Conservation (phyloP, 2,329 filamentous ascomycete species). For the Hypoxylon sp. region DNA sequence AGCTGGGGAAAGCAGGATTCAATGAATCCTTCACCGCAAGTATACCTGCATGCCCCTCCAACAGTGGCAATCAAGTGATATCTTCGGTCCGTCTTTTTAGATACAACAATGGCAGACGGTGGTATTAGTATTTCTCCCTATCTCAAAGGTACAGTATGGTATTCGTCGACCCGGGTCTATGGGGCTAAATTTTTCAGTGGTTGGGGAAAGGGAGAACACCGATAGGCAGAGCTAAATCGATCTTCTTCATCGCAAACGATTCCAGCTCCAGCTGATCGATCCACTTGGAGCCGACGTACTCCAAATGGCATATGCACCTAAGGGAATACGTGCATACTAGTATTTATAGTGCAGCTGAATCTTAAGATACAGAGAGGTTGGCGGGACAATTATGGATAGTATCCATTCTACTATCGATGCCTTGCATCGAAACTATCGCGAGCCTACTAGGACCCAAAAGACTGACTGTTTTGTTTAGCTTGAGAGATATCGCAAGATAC, state of each 20-base stretch:
- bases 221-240: conserved; percentile 8
- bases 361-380: neutral
- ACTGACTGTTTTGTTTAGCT: too few relatives aligned
- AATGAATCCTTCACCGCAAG: conserved; percentile 31
- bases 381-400: neutral
- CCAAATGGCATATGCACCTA: neutral
- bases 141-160: too few relatives aligned
- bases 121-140: conserved; percentile 8
- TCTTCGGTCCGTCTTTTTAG: conserved; percentile 19
- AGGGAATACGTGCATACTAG: conserved; percentile 1
- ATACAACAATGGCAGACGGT: too few relatives aligned
- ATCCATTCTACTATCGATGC: conserved; percentile 4
- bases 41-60: conserved; percentile 11
- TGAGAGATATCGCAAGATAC: too few relatives aligned
- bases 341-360: neutral
- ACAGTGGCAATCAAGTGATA: conserved; percentile 7
- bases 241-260: conserved; percentile 9
- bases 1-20: conserved; percentile 21
- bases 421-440: conserved; percentile 6
- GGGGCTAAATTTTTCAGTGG: conserved; percentile 6
- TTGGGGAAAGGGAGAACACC: conserved; percentile 1
- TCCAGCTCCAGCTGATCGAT: too few relatives aligned
- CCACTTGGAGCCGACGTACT: neutral
- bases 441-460: neutral
- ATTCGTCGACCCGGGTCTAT: conserved; percentile 1